Conservation (phyloP, 2,329 filamentous ascomycete genomes). For the Pseudocercospora macadamiae region DNA sequence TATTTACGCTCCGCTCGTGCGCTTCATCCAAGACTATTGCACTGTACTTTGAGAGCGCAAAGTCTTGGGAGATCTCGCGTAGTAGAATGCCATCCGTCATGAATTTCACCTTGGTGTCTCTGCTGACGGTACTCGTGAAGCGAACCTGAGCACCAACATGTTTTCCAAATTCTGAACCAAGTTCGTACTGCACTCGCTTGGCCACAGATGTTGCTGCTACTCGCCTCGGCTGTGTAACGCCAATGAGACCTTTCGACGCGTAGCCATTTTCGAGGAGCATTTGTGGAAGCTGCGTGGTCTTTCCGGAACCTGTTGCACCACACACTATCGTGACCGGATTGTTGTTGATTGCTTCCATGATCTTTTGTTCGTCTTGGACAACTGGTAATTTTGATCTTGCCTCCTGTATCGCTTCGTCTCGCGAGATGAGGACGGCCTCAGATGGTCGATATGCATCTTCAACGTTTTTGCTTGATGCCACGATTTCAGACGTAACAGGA, state of each 20-base stretch:
- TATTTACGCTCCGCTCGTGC: constrained; percentile 96
- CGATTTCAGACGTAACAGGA: constrained; percentile 67
- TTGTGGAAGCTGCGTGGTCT: constrained; percentile 96
- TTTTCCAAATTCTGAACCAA: constrained; percentile 71
- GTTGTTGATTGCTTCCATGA: constrained; percentile 97
- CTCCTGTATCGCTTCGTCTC: constrained; percentile 74
- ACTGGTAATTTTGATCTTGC: constrained; percentile 81
- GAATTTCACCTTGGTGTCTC: constrained; percentile 91
- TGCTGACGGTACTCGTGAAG: constrained; percentile 81
- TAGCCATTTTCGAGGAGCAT: constrained; percentile 95
- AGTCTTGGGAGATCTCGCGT: constrained; percentile 87
- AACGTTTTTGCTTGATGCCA: constrained; percentile 52
- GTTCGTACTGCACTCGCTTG: constrained; percentile 82
- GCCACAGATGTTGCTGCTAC: constrained; percentile 98
- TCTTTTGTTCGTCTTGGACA: constrained; percentile 91
- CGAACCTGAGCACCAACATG: constrained; percentile 89
- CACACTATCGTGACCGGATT: constrained; percentile 89
- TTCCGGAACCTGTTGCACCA: constrained; percentile 93
- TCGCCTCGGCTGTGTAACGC: constrained; percentile 89
- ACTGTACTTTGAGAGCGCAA: constrained; percentile 86
- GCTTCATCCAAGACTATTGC: constrained; percentile 95
- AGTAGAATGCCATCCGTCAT: constrained; percentile 98
- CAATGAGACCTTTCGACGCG: constrained; percentile 82
- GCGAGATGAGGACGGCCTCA: constrained; percentile 71
- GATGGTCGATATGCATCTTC: constrained; percentile 67